Percentiles rank a stretch among this genome's conserved stretches.
Evolutionary conservation across 768 basidiomycete species (phyloP).

Genomic region (Pleurotus tuber-regium): DNA sequence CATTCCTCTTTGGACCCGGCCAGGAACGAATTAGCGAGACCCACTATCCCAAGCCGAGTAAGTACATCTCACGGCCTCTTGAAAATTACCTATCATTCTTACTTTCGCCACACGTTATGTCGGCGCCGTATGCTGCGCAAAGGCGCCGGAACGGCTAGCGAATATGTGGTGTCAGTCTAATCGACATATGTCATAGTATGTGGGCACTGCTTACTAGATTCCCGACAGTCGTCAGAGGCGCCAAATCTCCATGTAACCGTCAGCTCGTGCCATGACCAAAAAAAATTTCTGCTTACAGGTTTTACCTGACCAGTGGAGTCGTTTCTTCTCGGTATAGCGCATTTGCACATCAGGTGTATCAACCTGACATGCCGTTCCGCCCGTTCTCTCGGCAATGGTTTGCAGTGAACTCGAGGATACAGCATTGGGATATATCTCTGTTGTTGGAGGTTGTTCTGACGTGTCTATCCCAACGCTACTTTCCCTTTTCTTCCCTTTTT

Average conservation of each 20-base stretch:
- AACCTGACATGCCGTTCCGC: constrained; percentile 30
- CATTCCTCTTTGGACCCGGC: constrained; percentile 87
- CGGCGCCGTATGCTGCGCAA: constrained; percentile 83
- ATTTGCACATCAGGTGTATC: constrained; percentile 70
- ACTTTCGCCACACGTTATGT: constrained; percentile 97
- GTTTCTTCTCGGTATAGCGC: constrained; percentile 80
- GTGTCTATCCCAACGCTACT: constrained; percentile 19
- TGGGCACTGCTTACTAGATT: constrained; percentile 60
- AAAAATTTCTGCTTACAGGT: constrained; percentile 54
- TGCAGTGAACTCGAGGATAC: constrained; percentile 12
- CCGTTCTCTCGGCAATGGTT: constrained; percentile 32
- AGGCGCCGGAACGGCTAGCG: constrained; percentile 86
- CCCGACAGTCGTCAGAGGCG: constrained; percentile 91
- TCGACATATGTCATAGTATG: constrained; percentile 18
- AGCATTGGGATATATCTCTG: constrained; percentile 6
- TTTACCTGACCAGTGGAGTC: constrained; percentile 83
- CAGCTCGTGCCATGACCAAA: too few species aligned
- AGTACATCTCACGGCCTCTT: constrained; percentile 4
- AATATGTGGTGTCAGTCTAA: constrained; percentile 11
- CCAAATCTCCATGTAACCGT: constrained; percentile 30
- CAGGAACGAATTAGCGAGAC: constrained; percentile 88
- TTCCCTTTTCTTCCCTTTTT: constrained; percentile 22
- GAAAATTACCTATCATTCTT: constrained; percentile 19
- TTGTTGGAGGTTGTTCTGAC: constrained; percentile 34
- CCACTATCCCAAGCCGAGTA: constrained; percentile 52